Conservation (phyloP, 306 rosid species). For the Cicer arietinum region DNA sequence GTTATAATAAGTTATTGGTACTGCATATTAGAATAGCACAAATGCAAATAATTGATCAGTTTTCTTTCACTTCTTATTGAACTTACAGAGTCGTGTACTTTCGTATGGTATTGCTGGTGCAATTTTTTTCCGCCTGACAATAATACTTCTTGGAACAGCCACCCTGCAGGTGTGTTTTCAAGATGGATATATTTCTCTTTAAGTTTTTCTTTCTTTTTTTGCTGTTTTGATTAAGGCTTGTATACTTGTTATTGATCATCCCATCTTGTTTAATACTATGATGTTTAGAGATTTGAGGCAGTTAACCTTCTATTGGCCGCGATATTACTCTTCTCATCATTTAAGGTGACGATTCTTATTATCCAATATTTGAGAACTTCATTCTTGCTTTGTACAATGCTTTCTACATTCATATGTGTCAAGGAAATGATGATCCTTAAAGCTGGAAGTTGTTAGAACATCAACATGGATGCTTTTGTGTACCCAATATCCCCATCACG, state of each 20-base stretch:
- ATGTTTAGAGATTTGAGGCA: slow-evolving; percentile 79
- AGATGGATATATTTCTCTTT: slow-evolving; percentile 23
- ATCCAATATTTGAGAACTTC: slow-evolving; percentile 26
- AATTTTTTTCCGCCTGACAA: slow-evolving; percentile 70
- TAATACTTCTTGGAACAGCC: slow-evolving; percentile 84
- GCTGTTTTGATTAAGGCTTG: not conserved
- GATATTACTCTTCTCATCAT: slow-evolving; percentile 76
- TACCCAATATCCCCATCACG: not conserved
- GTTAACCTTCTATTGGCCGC: slow-evolving; percentile 88
- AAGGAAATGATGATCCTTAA: slow-evolving; percentile 25
- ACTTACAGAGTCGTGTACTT: slow-evolving; percentile 82
- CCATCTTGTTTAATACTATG: slow-evolving; percentile 41
- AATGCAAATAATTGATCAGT: slow-evolving; percentile 30
- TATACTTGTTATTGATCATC: slow-evolving; percentile 30
- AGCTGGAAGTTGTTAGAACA: slow-evolving; percentile 15
- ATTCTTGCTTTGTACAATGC: slow-evolving; percentile 14
- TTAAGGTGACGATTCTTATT: slow-evolving; percentile 65
- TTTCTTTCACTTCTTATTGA: slow-evolving; percentile 41
- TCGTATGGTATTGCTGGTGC: slow-evolving; percentile 95
- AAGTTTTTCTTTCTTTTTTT: slow-evolving; percentile 5
- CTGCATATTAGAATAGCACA: not conserved
- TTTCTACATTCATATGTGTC: slow-evolving; percentile 21
- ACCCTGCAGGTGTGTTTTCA: slow-evolving; percentile 73
- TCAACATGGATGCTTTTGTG: slow-evolving; percentile 18
- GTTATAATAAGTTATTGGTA: slow-evolving; percentile 29